Percentiles rank a stretch among this genome's conserved stretches.
phyloP scores from a whole-genome alignment of 768 basidiomycete species.

The Phylloporus rhodoxanthus region DNA sequence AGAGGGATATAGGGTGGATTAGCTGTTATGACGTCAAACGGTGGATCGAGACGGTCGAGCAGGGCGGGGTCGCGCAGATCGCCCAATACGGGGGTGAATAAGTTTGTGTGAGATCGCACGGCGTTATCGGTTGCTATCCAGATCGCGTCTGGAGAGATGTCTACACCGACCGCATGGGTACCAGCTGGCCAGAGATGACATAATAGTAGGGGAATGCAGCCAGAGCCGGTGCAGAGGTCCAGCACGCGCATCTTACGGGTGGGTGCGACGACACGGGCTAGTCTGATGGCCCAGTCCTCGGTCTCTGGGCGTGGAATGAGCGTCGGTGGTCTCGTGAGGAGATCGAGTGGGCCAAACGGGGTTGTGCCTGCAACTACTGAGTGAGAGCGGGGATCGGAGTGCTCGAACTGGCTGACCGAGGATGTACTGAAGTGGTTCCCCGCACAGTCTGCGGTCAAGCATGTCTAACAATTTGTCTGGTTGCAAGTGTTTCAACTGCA shows the following conservation, averaged over 20 bases:
- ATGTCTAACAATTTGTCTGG: constrained; percentile 30
- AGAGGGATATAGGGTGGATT: constrained; percentile 85
- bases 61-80: constrained; percentile 35
- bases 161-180: constrained; percentile 56
- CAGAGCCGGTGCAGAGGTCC: constrained; percentile 91
- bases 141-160: constrained; percentile 59
- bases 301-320: constrained; percentile 97
- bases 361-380: constrained; percentile 49
- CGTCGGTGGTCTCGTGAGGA: constrained; percentile 69
- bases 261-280: constrained; percentile 41
- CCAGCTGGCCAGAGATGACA: constrained; percentile 58
- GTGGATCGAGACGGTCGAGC: constrained; percentile 31
- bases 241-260: constrained; percentile 43
- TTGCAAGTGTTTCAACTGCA: constrained; percentile 28
- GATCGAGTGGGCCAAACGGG: constrained; percentile 79
- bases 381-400: not conserved
- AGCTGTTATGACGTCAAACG: constrained; percentile 74
- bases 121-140: constrained; percentile 45
- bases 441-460: constrained; percentile 53
- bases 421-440: constrained; percentile 89
- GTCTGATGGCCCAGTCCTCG: constrained; percentile 68
- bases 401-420: constrained; percentile 47
- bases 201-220: constrained; percentile 85
- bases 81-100: constrained; percentile 38
- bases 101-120: constrained; percentile 18